Conservation (phyloP, 768 basidiomycete species). For the Termitomyces titanicus region DNA sequence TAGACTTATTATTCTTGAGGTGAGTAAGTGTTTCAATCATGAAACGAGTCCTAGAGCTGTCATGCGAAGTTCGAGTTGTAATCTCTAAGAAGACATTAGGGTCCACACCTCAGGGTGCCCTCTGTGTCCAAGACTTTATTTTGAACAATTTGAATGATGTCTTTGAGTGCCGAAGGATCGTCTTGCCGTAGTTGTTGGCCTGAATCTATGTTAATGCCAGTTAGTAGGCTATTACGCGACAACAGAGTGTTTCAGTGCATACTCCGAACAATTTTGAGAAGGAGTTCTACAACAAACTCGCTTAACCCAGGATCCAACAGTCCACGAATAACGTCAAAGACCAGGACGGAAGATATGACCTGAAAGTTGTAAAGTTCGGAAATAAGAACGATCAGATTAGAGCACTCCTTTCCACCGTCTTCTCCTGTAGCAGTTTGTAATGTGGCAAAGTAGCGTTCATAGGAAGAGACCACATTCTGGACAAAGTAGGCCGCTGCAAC, state of each 20-base stretch:
- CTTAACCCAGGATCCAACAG: slow-evolving; percentile 62
- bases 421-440: slow-evolving; percentile 26
- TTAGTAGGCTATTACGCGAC: neutral
- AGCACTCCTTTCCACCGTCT: slow-evolving; percentile 75
- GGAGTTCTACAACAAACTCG: slow-evolving; percentile 81
- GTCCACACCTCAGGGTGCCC: slow-evolving; percentile 44
- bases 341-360: slow-evolving; percentile 82
- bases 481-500: slow-evolving; percentile 75
- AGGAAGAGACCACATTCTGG: slow-evolving; percentile 64
- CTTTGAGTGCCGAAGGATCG: slow-evolving; percentile 88
- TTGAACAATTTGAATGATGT: slow-evolving; percentile 84
- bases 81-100: neutral
- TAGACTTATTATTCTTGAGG: slow-evolving; percentile 88
- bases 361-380: slow-evolving; percentile 97
- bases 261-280: slow-evolving; percentile 86
- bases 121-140: slow-evolving; percentile 55
- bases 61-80: neutral
- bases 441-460: slow-evolving; percentile 52
- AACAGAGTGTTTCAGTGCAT: slow-evolving; percentile 19
- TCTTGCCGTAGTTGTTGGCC: slow-evolving; percentile 89
- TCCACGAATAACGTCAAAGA: slow-evolving; percentile 85
- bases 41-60: slow-evolving; percentile 86
- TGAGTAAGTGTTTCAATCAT: slow-evolving; percentile 94
- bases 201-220: slow-evolving; percentile 54
- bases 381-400: slow-evolving; percentile 82